Base-by-base conservation (phyloP, 176 grass and related monocot genomes). In the Hyparrhenia diplandra region DNA sequence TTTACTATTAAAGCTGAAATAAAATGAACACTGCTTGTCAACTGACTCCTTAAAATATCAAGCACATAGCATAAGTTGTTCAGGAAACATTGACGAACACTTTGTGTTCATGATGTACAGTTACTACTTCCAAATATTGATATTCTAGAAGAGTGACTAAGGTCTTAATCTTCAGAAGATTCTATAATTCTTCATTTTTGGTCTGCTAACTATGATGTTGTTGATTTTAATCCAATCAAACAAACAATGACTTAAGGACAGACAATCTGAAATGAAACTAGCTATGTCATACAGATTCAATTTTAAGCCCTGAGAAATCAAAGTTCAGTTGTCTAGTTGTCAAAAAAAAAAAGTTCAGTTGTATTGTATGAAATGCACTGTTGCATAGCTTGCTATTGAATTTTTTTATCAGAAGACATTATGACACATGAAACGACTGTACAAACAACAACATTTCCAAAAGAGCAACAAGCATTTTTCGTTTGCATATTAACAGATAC, bases 1-100 rank as follows among this genome's bases (percentile, higher is more conserved):
- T 74, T 74, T 54, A 54, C 29, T 20, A 32, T n/a, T 45, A 37
- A 24, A 74, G 61, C 30, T 74, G 28, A 52, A 51, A 72, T 10
- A 74, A 47, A 63, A 67, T n/a, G 16, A 54, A 74, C 36, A 74
- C 49, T 51, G 42, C 14, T 74, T 74, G 80, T 13, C 69, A 74
- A 63, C 27, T 74, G 41, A 64, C 69, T 64, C 5, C 18, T 37
- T 64, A 64, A 29, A 13, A 64, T 65, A 74, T 83, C 43, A 74
- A 74, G 30, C 43, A 12, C 5, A 13, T 20, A 73, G 11, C 13
- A 5, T 27, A 73, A 47, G 40, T 18, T 30, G 13, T 73, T 46
- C 18, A 24, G 8, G 4, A 12, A 43, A 49, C 43, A 63, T 59
- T 47, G 64, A 69, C 10, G 20, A 55, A 51, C 41, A 74, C 42